Base-by-base conservation (phyloP, 179 eudicot species). In the Beta macrorhiza region DNA sequence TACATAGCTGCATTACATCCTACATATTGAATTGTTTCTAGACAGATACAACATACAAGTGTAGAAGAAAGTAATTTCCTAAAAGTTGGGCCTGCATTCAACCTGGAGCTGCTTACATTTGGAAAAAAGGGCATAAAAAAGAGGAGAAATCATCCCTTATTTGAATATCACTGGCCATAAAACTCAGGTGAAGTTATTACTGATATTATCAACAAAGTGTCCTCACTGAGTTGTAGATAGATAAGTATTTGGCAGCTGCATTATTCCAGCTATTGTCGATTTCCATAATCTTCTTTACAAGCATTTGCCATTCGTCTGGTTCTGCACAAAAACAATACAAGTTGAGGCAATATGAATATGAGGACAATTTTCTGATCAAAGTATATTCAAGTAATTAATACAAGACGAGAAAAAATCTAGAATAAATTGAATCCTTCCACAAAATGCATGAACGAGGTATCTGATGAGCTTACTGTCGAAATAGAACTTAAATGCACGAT, bases 251-350 rank as follows among this genome's bases (percentile, higher is more conserved):
- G 57, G 86, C 90, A 32, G 97, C 98, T 7, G 97, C 90, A 37
- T 87, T 91, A 67, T 91, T 90, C 98, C 97, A 92, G 81, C 95
- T 90, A 79, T 89, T 90, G 67, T 93, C 93, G 10, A 92, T 89
- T 57, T 83, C 69, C 95, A 93, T 91, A 2, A 89, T 86, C 87
- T 89, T 89, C 69, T 62, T 72, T 16, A 90, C 92, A 6, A 88
- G 78, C 16, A 61, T 82, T 49, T 59, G 78, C 98, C 98, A 92
- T 80, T 90, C 92, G 47, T 83, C 82, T 64, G 93, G 91, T 77
- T 89, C 98, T 93, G 90, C 87, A 84, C 45, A 42, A 64, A 16
- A 44, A 19, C 25, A 64, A 56, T 57, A 75, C 47, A 17, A n/a
- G 58, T 52, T 2, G 16, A 53, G 67, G 47, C 10, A 55, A 20